Conservation (phyloP, 495 filamentous ascomycete species). For the Penicillium nucicola region DNA sequence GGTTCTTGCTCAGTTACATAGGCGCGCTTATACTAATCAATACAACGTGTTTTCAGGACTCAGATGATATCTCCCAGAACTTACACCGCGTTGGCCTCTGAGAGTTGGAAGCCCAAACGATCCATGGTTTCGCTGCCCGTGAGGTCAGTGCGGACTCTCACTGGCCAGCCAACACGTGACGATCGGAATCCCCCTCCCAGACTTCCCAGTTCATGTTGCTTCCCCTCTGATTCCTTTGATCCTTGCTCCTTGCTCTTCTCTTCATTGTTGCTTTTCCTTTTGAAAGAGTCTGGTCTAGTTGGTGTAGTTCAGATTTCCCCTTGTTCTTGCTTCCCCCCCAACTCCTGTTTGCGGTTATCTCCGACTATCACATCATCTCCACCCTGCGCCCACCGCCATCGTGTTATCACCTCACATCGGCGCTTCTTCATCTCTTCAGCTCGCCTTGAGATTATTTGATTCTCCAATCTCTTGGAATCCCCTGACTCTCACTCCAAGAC, state of each 20-base stretch:
- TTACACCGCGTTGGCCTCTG: conserved; percentile 27
- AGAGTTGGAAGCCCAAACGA: conserved; percentile 6
- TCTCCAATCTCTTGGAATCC: too few species aligned
- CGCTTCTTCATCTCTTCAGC: not conserved
- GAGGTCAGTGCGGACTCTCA: conserved; percentile 42
- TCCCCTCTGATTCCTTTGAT: not conserved
- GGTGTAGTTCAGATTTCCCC: conserved; percentile 4
- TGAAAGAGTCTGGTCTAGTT: not conserved
- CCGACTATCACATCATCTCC: conserved; percentile 17
- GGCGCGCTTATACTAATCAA: conserved; percentile 42
- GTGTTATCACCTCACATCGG: conserved; percentile 14
- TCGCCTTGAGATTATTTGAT: too few species aligned
- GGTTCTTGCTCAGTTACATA: conserved; percentile 32
- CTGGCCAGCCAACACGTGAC: conserved; percentile 43
- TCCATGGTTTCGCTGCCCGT: conserved; percentile 31
- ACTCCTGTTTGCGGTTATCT: conserved; percentile 21
- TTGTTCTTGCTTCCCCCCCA: too few species aligned
- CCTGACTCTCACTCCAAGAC: not conserved
- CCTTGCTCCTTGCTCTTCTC: not conserved
- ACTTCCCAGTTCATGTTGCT: not conserved
- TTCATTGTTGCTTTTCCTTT: not conserved
- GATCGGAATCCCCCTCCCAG: conserved; percentile 24
- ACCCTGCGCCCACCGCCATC: conserved; percentile 17
- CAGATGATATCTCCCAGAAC: conserved; percentile 28
- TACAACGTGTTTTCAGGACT: conserved; percentile 30